A percentile compares a stretch with the other conserved stretches of the same genome.
Conservation (phyloP, 2,329 filamentous ascomycete species). For the Xylariaceae sp. region DNA sequence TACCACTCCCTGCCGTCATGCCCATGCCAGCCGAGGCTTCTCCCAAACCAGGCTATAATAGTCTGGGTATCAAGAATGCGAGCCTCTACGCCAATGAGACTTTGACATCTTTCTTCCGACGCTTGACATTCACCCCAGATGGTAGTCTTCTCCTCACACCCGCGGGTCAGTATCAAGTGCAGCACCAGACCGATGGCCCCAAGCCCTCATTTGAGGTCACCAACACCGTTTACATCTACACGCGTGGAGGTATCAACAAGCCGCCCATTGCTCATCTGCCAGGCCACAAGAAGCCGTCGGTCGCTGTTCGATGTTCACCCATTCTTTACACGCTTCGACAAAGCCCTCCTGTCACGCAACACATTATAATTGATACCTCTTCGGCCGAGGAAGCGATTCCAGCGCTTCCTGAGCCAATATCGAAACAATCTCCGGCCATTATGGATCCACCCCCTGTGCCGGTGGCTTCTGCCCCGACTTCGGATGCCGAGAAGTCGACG, state of each 20-base stretch:
- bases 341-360: conserved; percentile 62
- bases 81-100: conserved; percentile 96
- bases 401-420: conserved; percentile 75
- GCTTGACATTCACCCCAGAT: conserved; percentile 90
- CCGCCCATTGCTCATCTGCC: conserved; percentile 91
- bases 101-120: conserved; percentile 91
- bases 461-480: conserved; percentile 42
- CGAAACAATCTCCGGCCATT: conserved; percentile 54
- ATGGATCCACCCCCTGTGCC: conserved; percentile 80
- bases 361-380: conserved; percentile 93
- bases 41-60: conserved; percentile 62
- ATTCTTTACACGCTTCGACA: conserved; percentile 78
- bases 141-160: conserved; percentile 91
- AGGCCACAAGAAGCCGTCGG: conserved; percentile 95
- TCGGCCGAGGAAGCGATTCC: conserved; percentile 79
- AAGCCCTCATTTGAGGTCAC: conserved; percentile 80
- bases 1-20: conserved; percentile 93
- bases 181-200: conserved; percentile 56
- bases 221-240: conserved; percentile 98
- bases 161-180: conserved; percentile 87
- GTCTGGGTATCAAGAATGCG: conserved; percentile 69
- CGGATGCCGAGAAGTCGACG: conserved; percentile 43
- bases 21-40: conserved; percentile 86
- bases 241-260: conserved; percentile 91
- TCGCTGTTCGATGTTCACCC: conserved; percentile 91